Conservation (phyloP, 139 green algal genomes). For the Tetradesmus lagerheimii region DNA sequence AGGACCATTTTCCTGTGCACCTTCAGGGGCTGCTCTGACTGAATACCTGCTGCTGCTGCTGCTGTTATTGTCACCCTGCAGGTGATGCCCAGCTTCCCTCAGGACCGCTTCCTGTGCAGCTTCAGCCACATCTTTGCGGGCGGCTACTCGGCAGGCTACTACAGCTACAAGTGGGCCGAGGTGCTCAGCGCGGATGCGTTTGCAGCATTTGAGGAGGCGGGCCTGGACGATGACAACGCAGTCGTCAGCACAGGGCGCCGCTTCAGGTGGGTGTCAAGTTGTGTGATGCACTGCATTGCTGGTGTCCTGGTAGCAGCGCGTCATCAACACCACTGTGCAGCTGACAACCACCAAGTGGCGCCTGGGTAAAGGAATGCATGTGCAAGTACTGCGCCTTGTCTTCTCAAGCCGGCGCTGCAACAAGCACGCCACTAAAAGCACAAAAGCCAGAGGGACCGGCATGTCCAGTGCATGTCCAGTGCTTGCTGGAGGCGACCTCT, state of each 20-base stretch:
- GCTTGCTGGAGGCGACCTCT: too few relatives aligned
- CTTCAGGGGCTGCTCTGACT: neutral
- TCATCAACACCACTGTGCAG: neutral
- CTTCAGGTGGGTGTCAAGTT: slow-evolving; percentile 62
- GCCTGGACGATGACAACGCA: slow-evolving; percentile 84
- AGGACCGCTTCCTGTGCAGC: slow-evolving; percentile 96
- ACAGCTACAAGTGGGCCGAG: slow-evolving; percentile 90
- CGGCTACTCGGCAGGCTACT: slow-evolving; percentile 50
- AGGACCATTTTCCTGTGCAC: neutral
- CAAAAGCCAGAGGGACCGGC: too few relatives aligned
- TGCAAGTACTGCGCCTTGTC: too few relatives aligned
- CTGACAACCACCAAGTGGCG: neutral
- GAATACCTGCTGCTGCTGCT: neutral
- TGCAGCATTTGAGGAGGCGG: slow-evolving; percentile 95
- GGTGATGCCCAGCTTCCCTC: slow-evolving; percentile 75
- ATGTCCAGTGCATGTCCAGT: too few relatives aligned
- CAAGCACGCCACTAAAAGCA: too few relatives aligned
- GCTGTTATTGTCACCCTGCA: neutral
- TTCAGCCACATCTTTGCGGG: slow-evolving; percentile 98
- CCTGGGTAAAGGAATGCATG: neutral
- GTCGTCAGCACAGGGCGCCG: slow-evolving; percentile 74
- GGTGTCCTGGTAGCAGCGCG: too few relatives aligned
- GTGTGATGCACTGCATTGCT: too few relatives aligned
- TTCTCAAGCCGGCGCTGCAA: too few relatives aligned
- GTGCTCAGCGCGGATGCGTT: slow-evolving; percentile 96